Evolutionary conservation across 2,329 filamentous ascomycete species (phyloP).

Genomic region (Cytospora leucostoma): DNA sequence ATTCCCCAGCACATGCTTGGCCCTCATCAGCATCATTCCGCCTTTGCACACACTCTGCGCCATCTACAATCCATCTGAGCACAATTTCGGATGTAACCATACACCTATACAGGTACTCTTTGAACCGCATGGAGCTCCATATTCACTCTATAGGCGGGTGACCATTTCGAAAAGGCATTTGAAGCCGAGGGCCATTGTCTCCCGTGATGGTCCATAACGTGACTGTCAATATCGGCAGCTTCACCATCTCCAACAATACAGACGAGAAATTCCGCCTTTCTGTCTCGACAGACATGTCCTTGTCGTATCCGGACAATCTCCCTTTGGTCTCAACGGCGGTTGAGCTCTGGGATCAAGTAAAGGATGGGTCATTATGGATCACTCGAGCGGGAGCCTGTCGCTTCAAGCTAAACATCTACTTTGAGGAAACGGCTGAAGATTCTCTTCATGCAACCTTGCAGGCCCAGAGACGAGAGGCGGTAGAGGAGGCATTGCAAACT

Average conservation of each 20-base stretch:
- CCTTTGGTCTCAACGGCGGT: neutral
- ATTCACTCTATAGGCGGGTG: neutral
- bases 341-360: constrained; percentile 21
- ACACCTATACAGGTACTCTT: neutral
- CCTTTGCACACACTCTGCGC: neutral
- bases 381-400: constrained; percentile 23
- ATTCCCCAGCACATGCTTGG: neutral
- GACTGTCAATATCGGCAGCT: constrained; percentile 19
- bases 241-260: constrained; percentile 19
- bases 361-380: constrained; percentile 20
- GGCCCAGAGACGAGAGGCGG: neutral
- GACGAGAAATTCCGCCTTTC: constrained; percentile 17
- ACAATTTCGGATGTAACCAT: neutral
- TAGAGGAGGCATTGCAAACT: constrained; percentile 9
- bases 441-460: neutral
- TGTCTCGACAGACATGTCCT: constrained; percentile 6
- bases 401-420: constrained; percentile 8
- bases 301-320: constrained; percentile 15
- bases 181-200: neutral
- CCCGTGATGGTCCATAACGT: constrained; percentile 17
- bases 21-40: neutral
- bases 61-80: neutral
- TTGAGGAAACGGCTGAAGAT: neutral
- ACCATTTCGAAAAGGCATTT: neutral
- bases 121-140: neutral